phyloP scores from a whole-genome alignment of 129 eudicot genomes.

The Dittrichia graveolens region DNA sequence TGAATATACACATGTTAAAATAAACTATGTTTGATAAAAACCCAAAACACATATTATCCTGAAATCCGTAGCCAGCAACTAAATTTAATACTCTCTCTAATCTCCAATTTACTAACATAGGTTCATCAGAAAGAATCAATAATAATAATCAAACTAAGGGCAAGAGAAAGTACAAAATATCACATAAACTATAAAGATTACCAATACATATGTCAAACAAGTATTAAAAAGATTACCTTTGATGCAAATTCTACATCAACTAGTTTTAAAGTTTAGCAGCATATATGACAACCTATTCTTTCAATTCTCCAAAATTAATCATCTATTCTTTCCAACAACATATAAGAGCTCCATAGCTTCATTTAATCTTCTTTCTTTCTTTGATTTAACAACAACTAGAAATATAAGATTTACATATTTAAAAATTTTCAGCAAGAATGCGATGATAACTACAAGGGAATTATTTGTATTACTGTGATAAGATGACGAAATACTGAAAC shows the following conservation, averaged over 20 bases:
- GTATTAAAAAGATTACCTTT: not conserved
- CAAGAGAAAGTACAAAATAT: not conserved
- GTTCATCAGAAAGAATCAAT: not conserved
- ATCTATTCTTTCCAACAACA: not conserved
- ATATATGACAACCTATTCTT: not conserved
- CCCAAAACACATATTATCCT: not conserved
- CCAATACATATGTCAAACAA: not conserved
- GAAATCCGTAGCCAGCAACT: not conserved
- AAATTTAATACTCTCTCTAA: not conserved
- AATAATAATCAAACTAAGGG: not conserved
- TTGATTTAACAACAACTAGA: not conserved
- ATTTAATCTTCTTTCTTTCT: slow-evolving; percentile 4
- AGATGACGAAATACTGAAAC: slow-evolving; percentile 12
- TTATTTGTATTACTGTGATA: not conserved
- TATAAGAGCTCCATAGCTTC: slow-evolving; percentile 10
- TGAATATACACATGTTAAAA: not conserved
- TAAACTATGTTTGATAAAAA: not conserved
- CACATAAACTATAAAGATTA: not conserved
- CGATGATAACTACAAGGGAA: not conserved
- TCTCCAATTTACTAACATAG: not conserved
- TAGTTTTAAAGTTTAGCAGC: not conserved
- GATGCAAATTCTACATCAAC: not conserved
- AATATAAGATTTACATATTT: not conserved
- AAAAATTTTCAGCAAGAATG: not conserved
- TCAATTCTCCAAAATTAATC: slow-evolving; percentile 1